Conservation (phyloP, 768 basidiomycete species). For the Mycena vitilis region DNA sequence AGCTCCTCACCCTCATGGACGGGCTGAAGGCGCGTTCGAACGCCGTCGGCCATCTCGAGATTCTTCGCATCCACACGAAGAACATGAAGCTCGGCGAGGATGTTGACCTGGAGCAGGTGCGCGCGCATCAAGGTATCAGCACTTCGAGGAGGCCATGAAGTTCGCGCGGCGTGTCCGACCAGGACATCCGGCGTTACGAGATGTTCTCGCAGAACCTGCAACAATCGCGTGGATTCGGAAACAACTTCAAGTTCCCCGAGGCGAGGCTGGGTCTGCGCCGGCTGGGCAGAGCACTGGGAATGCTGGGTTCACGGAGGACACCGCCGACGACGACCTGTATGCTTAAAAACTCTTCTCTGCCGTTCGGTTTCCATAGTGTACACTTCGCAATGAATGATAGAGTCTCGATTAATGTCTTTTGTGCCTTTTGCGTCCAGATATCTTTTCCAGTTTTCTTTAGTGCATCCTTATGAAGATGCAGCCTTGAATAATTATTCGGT, state of each 20-base stretch:
- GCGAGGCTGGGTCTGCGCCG: conserved; percentile 52
- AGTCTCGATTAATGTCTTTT: conserved; percentile 8
- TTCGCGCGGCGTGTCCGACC: conserved; percentile 96
- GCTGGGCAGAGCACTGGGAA: conserved; percentile 65
- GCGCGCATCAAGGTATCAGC: too few relatives aligned
- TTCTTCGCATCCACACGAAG: conserved; percentile 81
- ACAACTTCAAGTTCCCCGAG: conserved; percentile 99
- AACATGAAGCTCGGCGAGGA: conserved; percentile 81
- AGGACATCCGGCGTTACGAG: conserved; percentile 97
- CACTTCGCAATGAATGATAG: conserved; percentile 21
- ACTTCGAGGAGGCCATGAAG: too few relatives aligned
- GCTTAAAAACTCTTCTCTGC: conserved; percentile 60
- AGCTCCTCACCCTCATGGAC: conserved; percentile 98
- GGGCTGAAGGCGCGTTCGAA: conserved; percentile 98
- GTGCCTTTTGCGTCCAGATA: too few relatives aligned
- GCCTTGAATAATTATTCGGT: too few relatives aligned
- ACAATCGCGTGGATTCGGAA: conserved; percentile 92
- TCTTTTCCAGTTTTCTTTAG: too few relatives aligned
- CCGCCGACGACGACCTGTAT: conserved; percentile 92
- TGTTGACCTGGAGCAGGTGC: conserved; percentile 93
- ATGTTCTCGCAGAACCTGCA: conserved; percentile 97
- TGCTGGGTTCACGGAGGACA: conserved; percentile 85
- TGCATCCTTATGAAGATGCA: too few relatives aligned
- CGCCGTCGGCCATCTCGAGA: conserved; percentile 98
- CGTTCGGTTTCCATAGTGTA: conserved; percentile 4